These are phyloP conservation scores for Coemansia sp. DNA, from an alignment of 192 early-diverging fungal species.

Conservation along the genomic window DNA sequence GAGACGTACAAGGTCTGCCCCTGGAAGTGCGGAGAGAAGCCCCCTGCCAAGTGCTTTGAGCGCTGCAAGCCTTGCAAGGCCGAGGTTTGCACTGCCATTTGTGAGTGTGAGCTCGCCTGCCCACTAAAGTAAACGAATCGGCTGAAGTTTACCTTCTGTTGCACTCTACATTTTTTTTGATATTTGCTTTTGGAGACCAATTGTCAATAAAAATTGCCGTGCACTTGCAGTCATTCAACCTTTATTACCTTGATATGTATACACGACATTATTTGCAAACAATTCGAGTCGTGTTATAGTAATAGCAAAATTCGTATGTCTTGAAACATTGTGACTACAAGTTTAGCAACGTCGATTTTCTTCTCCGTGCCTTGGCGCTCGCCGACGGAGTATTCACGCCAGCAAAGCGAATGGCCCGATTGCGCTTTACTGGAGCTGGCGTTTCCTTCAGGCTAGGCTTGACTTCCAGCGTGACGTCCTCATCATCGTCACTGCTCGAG, in stretches of 20 bases:
- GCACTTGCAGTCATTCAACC: not conserved
- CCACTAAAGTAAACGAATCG: constrained; percentile 17
- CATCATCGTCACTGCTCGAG: constrained; percentile 12
- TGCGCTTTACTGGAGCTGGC: not conserved
- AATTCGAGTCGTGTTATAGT: not conserved
- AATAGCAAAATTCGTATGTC: not conserved
- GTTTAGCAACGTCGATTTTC: constrained; percentile 41
- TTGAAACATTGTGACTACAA: constrained; percentile 4
- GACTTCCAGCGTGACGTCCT: not conserved
- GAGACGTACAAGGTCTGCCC: constrained; percentile 25
- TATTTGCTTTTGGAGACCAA: not conserved
- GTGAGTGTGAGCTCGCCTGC: constrained; percentile 46
- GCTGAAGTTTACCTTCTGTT: not conserved
- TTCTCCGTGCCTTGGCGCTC: constrained; percentile 37
- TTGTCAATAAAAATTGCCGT: not conserved
- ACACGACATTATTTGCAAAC: too few relatives aligned
- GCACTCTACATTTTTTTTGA: not conserved
- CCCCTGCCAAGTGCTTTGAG: constrained; percentile 32
- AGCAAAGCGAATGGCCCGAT: constrained; percentile 47
- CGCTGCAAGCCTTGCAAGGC: constrained; percentile 50
- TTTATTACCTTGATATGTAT: too few relatives aligned
- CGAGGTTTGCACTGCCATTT: constrained; percentile 36
- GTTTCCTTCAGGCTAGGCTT: not conserved
- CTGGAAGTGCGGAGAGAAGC: constrained; percentile 37
- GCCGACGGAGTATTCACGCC: constrained; percentile 29